These are phyloP conservation scores for Fraxinus floribunda DNA, from an alignment of 305 asterid genomes.

Conservation along the genomic window DNA sequence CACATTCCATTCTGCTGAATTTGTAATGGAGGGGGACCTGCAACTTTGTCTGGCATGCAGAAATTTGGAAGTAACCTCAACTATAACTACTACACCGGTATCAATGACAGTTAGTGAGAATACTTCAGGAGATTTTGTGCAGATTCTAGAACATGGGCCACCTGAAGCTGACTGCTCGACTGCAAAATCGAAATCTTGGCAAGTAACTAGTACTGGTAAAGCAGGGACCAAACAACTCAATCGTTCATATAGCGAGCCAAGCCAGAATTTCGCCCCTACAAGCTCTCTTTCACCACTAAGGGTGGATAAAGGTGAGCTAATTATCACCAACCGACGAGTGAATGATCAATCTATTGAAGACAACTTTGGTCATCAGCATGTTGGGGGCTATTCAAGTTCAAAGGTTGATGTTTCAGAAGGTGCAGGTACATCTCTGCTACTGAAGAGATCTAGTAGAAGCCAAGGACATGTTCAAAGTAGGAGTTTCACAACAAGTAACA, in stretches of 20 bases:
- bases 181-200: constrained; percentile 39
- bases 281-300: constrained; percentile 21
- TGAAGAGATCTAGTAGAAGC: constrained; percentile 56
- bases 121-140: constrained; percentile 31
- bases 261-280: constrained; percentile 25
- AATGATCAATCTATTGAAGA: constrained; percentile 35
- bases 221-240: constrained; percentile 30
- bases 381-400: constrained; percentile 31
- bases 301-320: constrained; percentile 34
- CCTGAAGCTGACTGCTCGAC: constrained; percentile 35
- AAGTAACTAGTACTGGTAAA: constrained; percentile 34
- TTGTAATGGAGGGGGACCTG: constrained; percentile 45
- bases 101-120: constrained; percentile 27
- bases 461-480: constrained; percentile 71
- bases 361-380: constrained; percentile 25
- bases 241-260: constrained; percentile 28
- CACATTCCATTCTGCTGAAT: constrained; percentile 37
- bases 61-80: constrained; percentile 39
- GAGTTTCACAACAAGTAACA: constrained; percentile 73
- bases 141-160: constrained; percentile 29
- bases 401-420: constrained; percentile 51
- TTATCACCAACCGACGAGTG: constrained; percentile 27
- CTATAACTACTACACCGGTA: constrained; percentile 25
- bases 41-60: constrained; percentile 62
- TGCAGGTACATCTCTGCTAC: constrained; percentile 73